Conservation (phyloP, 2,329 filamentous ascomycete species). For the Neoascochyta sp. region DNA sequence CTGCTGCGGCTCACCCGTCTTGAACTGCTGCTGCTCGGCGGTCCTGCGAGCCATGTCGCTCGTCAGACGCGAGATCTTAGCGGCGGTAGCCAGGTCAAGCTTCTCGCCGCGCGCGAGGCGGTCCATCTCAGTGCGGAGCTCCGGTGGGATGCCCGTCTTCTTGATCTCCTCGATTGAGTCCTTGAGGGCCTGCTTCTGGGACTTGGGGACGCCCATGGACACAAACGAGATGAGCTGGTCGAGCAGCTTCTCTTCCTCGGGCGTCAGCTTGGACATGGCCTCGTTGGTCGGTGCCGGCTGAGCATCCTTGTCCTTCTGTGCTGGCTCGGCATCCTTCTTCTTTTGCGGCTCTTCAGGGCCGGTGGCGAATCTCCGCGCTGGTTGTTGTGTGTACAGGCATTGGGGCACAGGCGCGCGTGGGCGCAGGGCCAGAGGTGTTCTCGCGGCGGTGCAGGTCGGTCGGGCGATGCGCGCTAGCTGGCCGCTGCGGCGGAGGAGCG, state of each 20-base stretch:
- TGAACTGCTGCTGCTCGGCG: slow-evolving; percentile 38
- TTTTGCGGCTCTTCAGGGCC: slow-evolving; percentile 32
- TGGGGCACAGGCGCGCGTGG: slow-evolving; percentile 41
- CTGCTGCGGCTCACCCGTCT: slow-evolving; percentile 35
- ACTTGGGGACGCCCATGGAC: slow-evolving; percentile 57
- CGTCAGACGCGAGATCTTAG: slow-evolving; percentile 58
- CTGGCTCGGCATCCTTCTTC: slow-evolving; percentile 26
- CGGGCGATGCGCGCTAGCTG: slow-evolving; percentile 62
- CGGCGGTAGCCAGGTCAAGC: slow-evolving; percentile 54
- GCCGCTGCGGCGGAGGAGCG: slow-evolving; percentile 59
- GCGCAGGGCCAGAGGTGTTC: slow-evolving; percentile 40
- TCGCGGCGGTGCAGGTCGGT: slow-evolving; percentile 53
- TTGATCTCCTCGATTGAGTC: slow-evolving; percentile 61
- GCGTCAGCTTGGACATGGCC: slow-evolving; percentile 45
- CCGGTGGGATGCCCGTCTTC: slow-evolving; percentile 65
- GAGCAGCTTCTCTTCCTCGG: slow-evolving; percentile 57
- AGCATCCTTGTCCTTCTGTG: slow-evolving; percentile 15
- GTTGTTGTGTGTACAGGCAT: slow-evolving; percentile 44
- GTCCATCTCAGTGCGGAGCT: slow-evolving; percentile 62
- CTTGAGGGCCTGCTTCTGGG: slow-evolving; percentile 59
- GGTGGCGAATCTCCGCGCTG: slow-evolving; percentile 44
- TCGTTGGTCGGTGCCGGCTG: slow-evolving; percentile 34
- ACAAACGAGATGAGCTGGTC: slow-evolving; percentile 55
- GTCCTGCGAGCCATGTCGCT: slow-evolving; percentile 54
- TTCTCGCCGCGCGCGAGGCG: slow-evolving; percentile 49